Percentiles rank a stretch among this genome's conserved stretches.
Evolutionary conservation across 257 asterid species (phyloP).

Genomic region (Ajuga chamaepitys): DNA sequence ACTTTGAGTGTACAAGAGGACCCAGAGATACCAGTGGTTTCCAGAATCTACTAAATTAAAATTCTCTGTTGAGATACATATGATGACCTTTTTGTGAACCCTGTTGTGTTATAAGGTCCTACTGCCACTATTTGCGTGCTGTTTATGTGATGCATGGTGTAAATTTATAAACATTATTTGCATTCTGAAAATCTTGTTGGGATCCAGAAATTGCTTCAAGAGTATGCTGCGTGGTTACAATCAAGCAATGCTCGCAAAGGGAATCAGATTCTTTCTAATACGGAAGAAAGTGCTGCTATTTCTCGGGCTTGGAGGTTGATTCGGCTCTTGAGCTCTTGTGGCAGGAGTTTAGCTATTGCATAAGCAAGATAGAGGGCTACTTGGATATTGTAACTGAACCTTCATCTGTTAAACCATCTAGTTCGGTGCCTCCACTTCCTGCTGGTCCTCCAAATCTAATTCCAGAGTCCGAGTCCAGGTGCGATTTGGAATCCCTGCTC

Average conservation of each 20-base stretch:
- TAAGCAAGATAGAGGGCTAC: slow-evolving; percentile 77
- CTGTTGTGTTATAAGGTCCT: background rate
- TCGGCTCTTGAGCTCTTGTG: slow-evolving; percentile 81
- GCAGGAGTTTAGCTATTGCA: slow-evolving; percentile 88
- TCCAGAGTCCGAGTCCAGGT: too few relatives aligned
- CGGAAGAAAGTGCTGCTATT: slow-evolving; percentile 41
- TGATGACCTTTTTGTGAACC: background rate
- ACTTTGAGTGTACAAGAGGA: background rate
- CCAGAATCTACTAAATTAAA: background rate
- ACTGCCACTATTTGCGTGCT: background rate
- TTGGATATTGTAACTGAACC: slow-evolving; percentile 62
- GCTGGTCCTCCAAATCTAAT: slow-evolving; percentile 89
- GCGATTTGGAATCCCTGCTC: too few relatives aligned
- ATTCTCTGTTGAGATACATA: background rate
- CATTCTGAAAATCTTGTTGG: slow-evolving; percentile 8
- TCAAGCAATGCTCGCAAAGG: slow-evolving; percentile 61
- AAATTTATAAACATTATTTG: slow-evolving; percentile 1
- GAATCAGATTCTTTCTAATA: slow-evolving; percentile 38
- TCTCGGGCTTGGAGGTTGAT: slow-evolving; percentile 67
- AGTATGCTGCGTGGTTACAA: slow-evolving; percentile 69
- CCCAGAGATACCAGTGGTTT: background rate
- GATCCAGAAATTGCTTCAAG: slow-evolving; percentile 66
- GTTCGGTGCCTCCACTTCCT: slow-evolving; percentile 71
- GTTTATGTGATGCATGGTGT: background rate
- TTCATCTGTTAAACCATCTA: slow-evolving; percentile 53